Evolutionary conservation across 2,329 filamentous ascomycete genomes (phyloP).

Genomic region (Parastagonospora nodorum): DNA sequence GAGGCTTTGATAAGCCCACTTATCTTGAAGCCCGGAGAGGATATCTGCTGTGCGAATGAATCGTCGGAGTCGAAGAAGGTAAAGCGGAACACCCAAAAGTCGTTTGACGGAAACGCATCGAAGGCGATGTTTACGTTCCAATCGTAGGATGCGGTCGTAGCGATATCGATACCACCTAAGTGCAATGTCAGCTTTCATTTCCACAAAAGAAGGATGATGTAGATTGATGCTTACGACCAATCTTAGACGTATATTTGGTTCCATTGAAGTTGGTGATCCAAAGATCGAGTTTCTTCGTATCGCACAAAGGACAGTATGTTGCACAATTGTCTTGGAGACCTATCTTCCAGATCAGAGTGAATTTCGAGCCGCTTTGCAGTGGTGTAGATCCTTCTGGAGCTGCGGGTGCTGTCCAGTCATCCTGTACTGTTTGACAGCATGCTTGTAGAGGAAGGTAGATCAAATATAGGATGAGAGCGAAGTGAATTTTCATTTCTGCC

Average conservation of each 20-base stretch:
- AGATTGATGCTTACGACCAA: constrained; percentile 8
- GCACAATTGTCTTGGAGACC: constrained; percentile 8
- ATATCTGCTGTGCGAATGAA: constrained; percentile 14
- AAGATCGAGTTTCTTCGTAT: constrained; percentile 17
- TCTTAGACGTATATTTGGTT: constrained; percentile 13
- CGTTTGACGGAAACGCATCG: constrained; percentile 10
- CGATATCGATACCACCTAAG: constrained; percentile 16
- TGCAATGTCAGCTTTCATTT: constrained; percentile 1
- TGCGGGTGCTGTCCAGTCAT: constrained; percentile 22
- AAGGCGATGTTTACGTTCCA: constrained; percentile 23
- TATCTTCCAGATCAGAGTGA: constrained; percentile 19
- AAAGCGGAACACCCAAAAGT: constrained; percentile 20
- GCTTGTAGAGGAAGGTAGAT: constrained; percentile 7
- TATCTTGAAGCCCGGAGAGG: constrained; percentile 18
- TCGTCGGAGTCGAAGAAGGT: constrained; percentile 8
- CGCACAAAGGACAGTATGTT: constrained; percentile 12
- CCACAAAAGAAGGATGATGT: not conserved
- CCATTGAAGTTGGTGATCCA: constrained; percentile 20
- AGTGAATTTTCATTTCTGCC: constrained; percentile 4
- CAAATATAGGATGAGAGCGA: constrained; percentile 3
- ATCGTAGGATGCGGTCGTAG: constrained; percentile 12
- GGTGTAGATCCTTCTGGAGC: constrained; percentile 17
- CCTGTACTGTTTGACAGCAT: constrained; percentile 20
- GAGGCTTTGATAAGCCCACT: constrained; percentile 10
- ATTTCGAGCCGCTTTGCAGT: constrained; percentile 15